Conservation (phyloP, 1,139 yeast species). For the Hansenula lynferdii region DNA sequence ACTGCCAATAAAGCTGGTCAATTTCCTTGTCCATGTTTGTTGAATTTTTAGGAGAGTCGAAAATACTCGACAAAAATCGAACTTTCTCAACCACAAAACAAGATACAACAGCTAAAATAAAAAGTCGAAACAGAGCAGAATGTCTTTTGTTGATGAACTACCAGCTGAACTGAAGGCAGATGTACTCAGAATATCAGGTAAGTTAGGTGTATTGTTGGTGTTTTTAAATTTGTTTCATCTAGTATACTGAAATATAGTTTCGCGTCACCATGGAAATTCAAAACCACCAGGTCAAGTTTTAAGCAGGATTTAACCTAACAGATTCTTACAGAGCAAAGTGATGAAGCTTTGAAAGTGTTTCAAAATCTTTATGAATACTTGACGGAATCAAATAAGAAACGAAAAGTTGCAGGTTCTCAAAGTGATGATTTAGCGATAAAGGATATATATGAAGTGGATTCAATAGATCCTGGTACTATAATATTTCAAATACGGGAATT, state of each 20-base stretch:
- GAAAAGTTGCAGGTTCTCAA: constrained; percentile 11
- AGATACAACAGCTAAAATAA: neutral
- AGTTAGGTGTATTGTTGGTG: too few species aligned
- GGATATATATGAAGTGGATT: constrained; percentile 10
- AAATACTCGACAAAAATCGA: too few species aligned
- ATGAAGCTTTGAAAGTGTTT: constrained; percentile 24
- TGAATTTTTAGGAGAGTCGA: too few species aligned
- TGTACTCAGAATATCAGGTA: constrained; percentile 15
- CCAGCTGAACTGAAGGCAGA: constrained; percentile 17
- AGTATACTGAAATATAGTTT: too few species aligned
- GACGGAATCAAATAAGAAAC: constrained; percentile 17
- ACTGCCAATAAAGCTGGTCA: too few species aligned
- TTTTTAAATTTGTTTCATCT: too few species aligned
- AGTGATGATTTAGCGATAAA: constrained; percentile 6
- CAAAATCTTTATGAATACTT: constrained; percentile 24
- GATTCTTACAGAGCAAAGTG: constrained; percentile 13
- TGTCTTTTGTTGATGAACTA: constrained; percentile 20
- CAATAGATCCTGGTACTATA: constrained; percentile 31
- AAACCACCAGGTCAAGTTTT: neutral
- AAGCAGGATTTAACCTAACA: neutral
- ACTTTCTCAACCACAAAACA: neutral
- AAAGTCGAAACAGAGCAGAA: too few species aligned
- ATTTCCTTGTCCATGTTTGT: too few species aligned
- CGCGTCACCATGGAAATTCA: neutral
- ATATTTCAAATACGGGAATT: constrained; percentile 41